Evolutionary conservation across 1,284 basidiomycete species (phyloP).

Genomic region (Neolentinus lepideus): DNA sequence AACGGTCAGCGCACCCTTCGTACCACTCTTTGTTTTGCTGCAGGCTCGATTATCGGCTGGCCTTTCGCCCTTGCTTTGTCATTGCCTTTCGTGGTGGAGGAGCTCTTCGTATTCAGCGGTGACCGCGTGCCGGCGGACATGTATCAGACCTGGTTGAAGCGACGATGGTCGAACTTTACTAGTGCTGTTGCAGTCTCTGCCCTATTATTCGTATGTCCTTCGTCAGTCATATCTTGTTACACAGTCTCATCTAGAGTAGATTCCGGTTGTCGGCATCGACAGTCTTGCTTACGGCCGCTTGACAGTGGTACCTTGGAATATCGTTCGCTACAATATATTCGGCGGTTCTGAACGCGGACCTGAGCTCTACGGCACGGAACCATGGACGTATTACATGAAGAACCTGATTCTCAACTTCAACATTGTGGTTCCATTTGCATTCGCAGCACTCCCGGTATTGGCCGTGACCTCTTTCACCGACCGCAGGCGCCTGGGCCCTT

Average conservation of each 20-base stretch:
- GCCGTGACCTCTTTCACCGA: constrained; percentile 73
- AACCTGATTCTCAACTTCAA: constrained; percentile 96
- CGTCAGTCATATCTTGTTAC: background rate
- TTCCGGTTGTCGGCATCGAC: constrained; percentile 79
- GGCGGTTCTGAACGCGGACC: constrained; percentile 74
- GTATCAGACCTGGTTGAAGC: constrained; percentile 47
- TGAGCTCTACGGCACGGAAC: constrained; percentile 89
- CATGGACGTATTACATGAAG: constrained; percentile 75
- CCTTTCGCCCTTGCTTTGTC: constrained; percentile 87
- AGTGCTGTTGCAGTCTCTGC: constrained; percentile 50
- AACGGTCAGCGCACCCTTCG: constrained; percentile 50
- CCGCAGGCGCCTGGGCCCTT: constrained; percentile 69
- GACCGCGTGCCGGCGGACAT: constrained; percentile 57
- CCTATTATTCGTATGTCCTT: constrained; percentile 58
- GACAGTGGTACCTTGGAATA: constrained; percentile 87
- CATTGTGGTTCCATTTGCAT: constrained; percentile 73
- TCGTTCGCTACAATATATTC: constrained; percentile 92
- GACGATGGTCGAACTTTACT: constrained; percentile 51
- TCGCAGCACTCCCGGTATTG: constrained; percentile 76
- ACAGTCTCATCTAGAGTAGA: constrained; percentile 30
- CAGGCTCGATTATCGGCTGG: constrained; percentile 92
- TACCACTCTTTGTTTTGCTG: constrained; percentile 69
- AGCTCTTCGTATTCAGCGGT: constrained; percentile 74
- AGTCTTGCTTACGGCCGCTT: constrained; percentile 82
- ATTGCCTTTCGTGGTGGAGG: constrained; percentile 88